Evolutionary conservation across 2,329 filamentous ascomycete genomes (phyloP).

Genomic region (Thielaviopsis ethacetica): DNA sequence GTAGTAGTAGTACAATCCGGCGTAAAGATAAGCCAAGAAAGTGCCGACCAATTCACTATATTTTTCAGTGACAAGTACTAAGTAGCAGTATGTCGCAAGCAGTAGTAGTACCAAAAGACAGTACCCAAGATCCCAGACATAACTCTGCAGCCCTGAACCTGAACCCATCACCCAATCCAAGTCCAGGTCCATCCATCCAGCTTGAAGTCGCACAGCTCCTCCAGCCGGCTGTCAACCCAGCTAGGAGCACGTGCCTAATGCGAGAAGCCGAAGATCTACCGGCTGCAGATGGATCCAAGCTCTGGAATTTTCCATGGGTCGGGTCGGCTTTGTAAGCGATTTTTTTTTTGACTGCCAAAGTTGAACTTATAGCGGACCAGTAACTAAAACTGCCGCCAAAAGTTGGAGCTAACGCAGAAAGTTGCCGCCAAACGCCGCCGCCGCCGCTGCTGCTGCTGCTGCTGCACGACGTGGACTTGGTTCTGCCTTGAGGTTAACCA

Average conservation of each 20-base stretch:
- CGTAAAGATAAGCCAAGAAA: no score
- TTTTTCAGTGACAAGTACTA: no score
- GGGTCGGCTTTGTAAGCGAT: constrained; percentile 6
- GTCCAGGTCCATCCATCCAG: background rate
- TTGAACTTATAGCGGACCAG: background rate
- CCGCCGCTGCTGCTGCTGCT: no score
- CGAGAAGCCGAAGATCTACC: background rate
- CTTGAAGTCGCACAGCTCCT: background rate
- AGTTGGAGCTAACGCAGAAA: background rate
- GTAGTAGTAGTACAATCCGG: no score
- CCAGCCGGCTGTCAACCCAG: background rate
- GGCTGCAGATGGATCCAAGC: background rate
- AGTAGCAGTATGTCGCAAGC: no score
- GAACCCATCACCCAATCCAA: no score
- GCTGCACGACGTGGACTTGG: background rate
- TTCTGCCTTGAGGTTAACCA: background rate
- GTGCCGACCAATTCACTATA: no score
- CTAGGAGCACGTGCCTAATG: background rate
- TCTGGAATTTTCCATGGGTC: constrained; percentile 14
- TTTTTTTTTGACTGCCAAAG: background rate
- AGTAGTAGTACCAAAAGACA: no score
- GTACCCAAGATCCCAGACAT: no score
- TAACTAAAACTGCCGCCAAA: background rate
- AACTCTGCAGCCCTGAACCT: no score
- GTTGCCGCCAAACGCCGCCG: no score